Evolutionary conservation across 805 yeast species (phyloP), one percentile per base, ranked within the genome.

Genomic region (Candida ficus): DNA sequence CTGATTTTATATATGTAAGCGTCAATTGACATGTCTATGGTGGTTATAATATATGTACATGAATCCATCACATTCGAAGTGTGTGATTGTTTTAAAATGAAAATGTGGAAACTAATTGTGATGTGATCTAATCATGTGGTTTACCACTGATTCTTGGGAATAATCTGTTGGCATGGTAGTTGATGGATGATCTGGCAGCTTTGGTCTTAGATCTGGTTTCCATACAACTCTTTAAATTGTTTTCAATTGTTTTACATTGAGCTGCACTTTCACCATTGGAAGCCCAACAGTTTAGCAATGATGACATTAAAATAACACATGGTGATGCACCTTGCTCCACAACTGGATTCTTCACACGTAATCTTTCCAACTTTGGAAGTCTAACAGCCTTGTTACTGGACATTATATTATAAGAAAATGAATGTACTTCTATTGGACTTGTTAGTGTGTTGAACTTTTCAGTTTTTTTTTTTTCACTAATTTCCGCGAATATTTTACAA

Each of bases 241-340:
- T 60, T 56, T 83, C 95, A 35, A 86, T 63, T 7, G 67, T 68
- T 19, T 72, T 67, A 64, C 98, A 90, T 35, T 67, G 71, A 10
- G 71, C 66, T 18, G 82, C 68, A 45, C 93, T 90, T 62, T 88
- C 95, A 36, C 95, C 91, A 64, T 87, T 85, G 19, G 96, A 85
- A 3, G 96, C 95, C 98, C 98, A 90, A 67, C 98, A 90, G 70
- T 84, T 86, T 52, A 90, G 68, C 60, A 90, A 71, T 35, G 86
- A 81, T 1, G 93, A 80, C 90, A 90, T 85, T 48, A 83, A 66
- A 42, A 86, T 88, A 45, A 79, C 62, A 62, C 96, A 89, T 43
- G 86, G 79, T 51, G 82, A 80, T 35, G 85, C 75, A 49, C 76
- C 77, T 46, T 64, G 68, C 37, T 72, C 70, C 23, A 73, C 66